These are phyloP conservation scores for Lepidium sativum DNA, from an alignment of 345 rosid genomes.

Conservation along the genomic window DNA sequence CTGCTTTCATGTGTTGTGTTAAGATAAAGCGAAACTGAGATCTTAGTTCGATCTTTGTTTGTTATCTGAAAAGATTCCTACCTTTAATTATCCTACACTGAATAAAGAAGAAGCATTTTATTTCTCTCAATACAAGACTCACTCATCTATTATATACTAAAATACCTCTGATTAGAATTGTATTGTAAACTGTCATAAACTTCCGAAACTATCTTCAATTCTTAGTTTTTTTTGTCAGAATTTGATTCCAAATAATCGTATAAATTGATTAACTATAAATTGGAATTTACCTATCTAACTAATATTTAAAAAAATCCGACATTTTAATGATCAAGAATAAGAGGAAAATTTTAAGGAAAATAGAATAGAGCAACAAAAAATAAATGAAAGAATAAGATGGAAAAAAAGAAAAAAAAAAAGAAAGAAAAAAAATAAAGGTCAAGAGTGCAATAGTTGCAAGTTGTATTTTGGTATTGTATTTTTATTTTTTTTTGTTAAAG, in stretches of 20 bases:
- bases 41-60: conserved; percentile 30
- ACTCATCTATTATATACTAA: neutral
- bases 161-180: neutral
- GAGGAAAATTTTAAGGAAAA: neutral
- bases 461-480: conserved; percentile 21
- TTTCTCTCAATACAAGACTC: neutral
- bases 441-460: conserved; percentile 17
- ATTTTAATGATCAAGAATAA: neutral
- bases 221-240: no score
- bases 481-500: no score
- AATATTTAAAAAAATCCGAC: no score
- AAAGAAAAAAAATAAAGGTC: neutral
- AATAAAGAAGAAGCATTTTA: neutral
- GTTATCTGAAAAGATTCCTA: conserved; percentile 20
- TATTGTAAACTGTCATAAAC: neutral
- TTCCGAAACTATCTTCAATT: neutral
- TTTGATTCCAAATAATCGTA: no score
- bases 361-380: neutral
- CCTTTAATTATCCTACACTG: conserved; percentile 2
- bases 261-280: no score
- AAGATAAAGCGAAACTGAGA: conserved; percentile 28
- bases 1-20: conserved; percentile 24
- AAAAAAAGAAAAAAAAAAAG: neutral
- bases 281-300: no score
- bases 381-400: neutral